Conservation (phyloP, 371 early-diverging fungal species). For the Lichtheimia ornata region DNA sequence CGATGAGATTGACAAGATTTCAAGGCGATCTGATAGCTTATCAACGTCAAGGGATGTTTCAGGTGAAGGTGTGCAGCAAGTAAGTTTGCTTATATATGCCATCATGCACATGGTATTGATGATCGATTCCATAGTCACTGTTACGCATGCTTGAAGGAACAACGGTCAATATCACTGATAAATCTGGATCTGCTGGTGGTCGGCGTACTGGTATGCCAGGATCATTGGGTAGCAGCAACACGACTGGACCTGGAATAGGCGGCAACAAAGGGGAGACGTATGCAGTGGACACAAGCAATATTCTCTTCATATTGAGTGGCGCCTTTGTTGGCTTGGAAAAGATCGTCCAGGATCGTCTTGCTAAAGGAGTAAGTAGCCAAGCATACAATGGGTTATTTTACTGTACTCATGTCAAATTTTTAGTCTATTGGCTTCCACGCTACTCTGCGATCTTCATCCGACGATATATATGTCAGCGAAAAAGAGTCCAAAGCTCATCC, state of each 20-base stretch:
- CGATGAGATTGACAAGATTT: conserved; percentile 93
- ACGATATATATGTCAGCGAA: conserved; percentile 12
- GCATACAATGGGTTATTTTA: neutral
- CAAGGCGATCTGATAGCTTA: conserved; percentile 74
- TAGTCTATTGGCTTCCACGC: conserved; percentile 80
- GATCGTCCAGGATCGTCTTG: conserved; percentile 73
- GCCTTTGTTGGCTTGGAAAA: conserved; percentile 92
- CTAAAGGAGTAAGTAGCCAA: conserved; percentile 61
- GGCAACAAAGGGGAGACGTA: conserved; percentile 76
- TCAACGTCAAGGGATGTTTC: conserved; percentile 87
- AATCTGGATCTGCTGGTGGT: conserved; percentile 58
- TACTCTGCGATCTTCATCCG: conserved; percentile 34
- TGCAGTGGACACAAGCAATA: conserved; percentile 89
- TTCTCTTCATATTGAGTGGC: conserved; percentile 88
- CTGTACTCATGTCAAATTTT: neutral
- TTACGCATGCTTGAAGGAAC: conserved; percentile 91
- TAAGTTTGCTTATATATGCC: conserved; percentile 4
- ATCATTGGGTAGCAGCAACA: conserved; percentile 36
- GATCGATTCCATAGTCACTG: conserved; percentile 39
- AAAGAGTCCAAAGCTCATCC: conserved; percentile 2
- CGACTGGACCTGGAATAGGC: conserved; percentile 21
- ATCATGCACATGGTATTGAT: neutral
- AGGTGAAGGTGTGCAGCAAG: conserved; percentile 94
- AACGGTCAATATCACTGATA: conserved; percentile 82
- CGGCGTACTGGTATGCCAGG: conserved; percentile 44